Percentiles rank a stretch among this genome's conserved stretches.
Conservation (phyloP, 2,329 filamentous ascomycete species). For the Fusarium dimerum region DNA sequence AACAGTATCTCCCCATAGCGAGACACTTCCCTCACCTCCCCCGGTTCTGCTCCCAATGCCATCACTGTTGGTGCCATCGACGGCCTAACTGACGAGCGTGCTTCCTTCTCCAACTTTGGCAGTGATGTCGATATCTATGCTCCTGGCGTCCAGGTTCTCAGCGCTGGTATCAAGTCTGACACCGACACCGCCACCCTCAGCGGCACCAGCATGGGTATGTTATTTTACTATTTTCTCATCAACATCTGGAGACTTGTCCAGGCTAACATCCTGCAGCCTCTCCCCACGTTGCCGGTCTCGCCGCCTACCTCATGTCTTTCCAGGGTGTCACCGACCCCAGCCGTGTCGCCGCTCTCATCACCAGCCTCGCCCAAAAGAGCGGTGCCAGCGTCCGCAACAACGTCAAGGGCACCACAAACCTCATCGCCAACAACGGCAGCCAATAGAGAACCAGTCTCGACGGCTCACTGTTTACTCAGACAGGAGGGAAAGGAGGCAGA, state of each 20-base stretch:
- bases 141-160: constrained; percentile 55
- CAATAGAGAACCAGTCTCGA: constrained; percentile 18
- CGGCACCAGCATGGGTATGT: constrained; percentile 59
- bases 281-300: constrained; percentile 68
- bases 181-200: constrained; percentile 47
- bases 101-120: constrained; percentile 62
- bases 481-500: constrained; percentile 7
- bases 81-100: constrained; percentile 47
- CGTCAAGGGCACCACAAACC: constrained; percentile 44
- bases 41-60: constrained; percentile 56
- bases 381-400: constrained; percentile 48
- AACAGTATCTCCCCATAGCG: constrained; percentile 25
- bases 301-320: constrained; percentile 65
- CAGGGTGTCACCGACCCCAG: constrained; percentile 46
- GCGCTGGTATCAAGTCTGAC: constrained; percentile 52
- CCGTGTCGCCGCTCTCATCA: constrained; percentile 49
- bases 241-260: neutral
- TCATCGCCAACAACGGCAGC: constrained; percentile 60
- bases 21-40: constrained; percentile 52
- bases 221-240: neutral
- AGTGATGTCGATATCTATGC: constrained; percentile 54
- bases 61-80: constrained; percentile 63
- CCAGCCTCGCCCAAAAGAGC: constrained; percentile 50
- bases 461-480: neutral
- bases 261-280: constrained; percentile 44